phyloP scores from a whole-genome alignment of 441 rosid species.

The Flueggea neowawraea region DNA sequence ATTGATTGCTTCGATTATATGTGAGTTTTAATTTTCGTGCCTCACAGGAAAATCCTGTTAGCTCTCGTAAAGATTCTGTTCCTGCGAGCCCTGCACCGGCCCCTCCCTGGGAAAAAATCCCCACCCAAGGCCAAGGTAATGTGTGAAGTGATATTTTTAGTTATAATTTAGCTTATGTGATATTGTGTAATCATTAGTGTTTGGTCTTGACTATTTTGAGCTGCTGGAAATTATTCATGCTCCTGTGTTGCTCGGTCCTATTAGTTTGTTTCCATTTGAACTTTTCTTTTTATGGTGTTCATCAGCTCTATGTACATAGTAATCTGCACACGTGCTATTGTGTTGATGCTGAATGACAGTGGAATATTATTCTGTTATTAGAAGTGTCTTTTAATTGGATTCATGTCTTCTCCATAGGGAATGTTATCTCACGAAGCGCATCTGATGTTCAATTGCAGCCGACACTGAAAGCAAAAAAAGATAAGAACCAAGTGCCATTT shows the following conservation, averaged over 20 bases:
- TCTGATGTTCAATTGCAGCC: slow-evolving; percentile 23
- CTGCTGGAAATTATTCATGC: background rate
- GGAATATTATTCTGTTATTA: background rate
- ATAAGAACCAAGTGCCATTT: slow-evolving; percentile 32
- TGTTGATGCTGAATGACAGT: background rate
- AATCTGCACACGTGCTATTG: background rate
- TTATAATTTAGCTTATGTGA: background rate
- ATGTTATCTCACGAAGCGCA: slow-evolving; percentile 27
- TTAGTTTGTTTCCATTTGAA: background rate
- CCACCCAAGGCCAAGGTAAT: no score
- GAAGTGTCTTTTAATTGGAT: background rate
- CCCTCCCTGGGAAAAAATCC: no score
- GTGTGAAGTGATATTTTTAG: no score
- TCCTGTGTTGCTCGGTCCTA: no score
- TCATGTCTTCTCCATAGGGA: slow-evolving; percentile 39
- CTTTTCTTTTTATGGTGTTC: background rate
- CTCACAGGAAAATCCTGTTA: no score
- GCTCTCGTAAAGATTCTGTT: no score
- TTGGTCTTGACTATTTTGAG: background rate
- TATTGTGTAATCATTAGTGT: background rate
- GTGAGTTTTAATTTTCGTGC: no score
- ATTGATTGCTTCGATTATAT: no score
- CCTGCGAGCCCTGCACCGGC: no score
- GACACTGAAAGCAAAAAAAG: slow-evolving; percentile 34
- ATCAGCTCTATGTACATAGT: background rate